These are phyloP conservation scores for Cercospora citrullina DNA, from an alignment of 2,329 filamentous ascomycete genomes.

Conservation along the genomic window DNA sequence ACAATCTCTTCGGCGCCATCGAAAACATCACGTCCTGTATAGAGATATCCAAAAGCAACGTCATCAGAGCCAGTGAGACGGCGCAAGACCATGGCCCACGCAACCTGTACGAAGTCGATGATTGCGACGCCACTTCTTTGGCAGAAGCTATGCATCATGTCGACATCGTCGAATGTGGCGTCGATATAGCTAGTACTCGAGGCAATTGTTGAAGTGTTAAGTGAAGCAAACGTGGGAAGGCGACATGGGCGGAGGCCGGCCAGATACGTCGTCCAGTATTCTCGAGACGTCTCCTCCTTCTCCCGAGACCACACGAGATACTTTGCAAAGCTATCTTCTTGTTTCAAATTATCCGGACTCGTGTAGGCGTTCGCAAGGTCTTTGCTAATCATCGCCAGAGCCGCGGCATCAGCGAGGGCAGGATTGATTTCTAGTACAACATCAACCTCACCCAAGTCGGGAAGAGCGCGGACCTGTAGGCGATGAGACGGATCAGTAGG, in stretches of 20 bases:
- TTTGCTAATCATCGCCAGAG: neutral
- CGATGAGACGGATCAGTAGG: neutral
- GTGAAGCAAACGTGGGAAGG: neutral
- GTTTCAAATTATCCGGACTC: neutral
- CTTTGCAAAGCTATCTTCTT: neutral
- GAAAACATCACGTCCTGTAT: neutral
- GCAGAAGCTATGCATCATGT: neutral
- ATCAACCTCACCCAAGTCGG: neutral
- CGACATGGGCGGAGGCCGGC: neutral
- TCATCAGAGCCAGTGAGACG: neutral
- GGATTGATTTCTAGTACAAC: neutral
- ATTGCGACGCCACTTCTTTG: neutral
- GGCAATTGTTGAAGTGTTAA: neutral
- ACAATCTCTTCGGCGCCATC: neutral
- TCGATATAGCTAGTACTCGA: neutral
- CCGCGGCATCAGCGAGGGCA: neutral
- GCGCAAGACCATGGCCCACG: neutral
- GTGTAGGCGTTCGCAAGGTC: neutral
- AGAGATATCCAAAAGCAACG: neutral
- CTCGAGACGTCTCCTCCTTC: neutral
- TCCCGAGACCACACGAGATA: neutral
- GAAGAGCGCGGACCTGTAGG: neutral
- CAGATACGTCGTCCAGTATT: neutral
- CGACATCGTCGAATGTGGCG: neutral
- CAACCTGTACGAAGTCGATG: neutral